Evolutionary conservation across 257 asterid species (phyloP), one percentile per base, ranked within the genome.

Genomic region (Fraxinus excelsior): DNA sequence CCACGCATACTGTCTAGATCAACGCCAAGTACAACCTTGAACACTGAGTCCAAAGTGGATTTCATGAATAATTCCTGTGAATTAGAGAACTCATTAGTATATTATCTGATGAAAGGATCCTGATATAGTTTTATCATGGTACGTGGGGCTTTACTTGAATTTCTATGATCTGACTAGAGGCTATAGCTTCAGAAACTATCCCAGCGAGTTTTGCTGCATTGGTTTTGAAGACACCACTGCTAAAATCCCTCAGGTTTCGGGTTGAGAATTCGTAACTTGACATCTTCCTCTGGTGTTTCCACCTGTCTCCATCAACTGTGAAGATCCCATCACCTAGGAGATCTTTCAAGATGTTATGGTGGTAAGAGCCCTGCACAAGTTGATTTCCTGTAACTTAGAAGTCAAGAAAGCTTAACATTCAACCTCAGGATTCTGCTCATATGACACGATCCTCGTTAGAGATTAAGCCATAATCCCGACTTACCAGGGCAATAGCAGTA

Each of bases 11-110:
- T 84, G 80, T 90, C 81, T 51, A 90, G 82, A 25, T 88, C 92
- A 49, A 86, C 90, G 35, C 92, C 91, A 46, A 85, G 84, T 18
- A 86, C 91, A 66, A 87, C 90, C 87, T 76, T 82, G 80, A 84
- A 87, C 64, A 87, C 81, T 6, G 92, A 84, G 74, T 89, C 91
- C 82, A 83, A 79, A 18, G 91, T 84, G 19, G 89, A 78, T 74
- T 84, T 86, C 94, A 87, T 86, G 53, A 86, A 79, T 70, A 90
- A 64, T 68, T 84, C 89, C 90, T 84, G 76, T 73, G 19, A 12
- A 11, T 11, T 25, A 62, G 19, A 62, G 68, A 62, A 79, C 18
- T 25, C 49, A 67, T 58, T 32, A 71, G 13, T 4, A 37, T 21
- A 28, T 66, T 26, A 62, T 25, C 35, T 62, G 34, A 62, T 7